phyloP scores from a whole-genome alignment of 1,284 basidiomycete species.

The Heterobasidion parviporum region DNA sequence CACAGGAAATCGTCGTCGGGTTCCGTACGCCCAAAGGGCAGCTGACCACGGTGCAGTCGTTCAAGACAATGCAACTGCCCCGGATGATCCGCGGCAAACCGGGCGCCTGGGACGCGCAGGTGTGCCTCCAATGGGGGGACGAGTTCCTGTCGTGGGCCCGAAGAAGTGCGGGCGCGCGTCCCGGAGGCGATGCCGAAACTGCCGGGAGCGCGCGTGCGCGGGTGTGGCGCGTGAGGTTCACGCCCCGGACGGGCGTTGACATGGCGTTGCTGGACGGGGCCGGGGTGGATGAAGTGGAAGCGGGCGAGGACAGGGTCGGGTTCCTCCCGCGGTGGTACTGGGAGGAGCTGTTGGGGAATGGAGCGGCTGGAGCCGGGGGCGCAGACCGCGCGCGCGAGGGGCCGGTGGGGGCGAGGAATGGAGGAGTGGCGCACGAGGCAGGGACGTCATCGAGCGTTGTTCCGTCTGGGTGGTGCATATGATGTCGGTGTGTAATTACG shows the following conservation, averaged over 20 bases:
- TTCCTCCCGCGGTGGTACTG: conserved; percentile 70
- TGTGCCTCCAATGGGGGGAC: conserved; percentile 72
- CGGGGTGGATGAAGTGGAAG: conserved; percentile 48
- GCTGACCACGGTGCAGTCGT: conserved; percentile 52
- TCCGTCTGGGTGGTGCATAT: not conserved
- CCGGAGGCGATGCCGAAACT: not conserved
- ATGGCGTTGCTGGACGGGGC: conserved; percentile 34
- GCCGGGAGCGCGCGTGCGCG: conserved; percentile 6
- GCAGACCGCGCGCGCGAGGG: not conserved
- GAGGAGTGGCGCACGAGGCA: not conserved
- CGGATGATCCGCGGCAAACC: conserved; percentile 68
- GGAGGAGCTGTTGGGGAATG: conserved; percentile 27
- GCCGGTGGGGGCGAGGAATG: too few species aligned
- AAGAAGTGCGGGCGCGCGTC: not conserved
- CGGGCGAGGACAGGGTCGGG: conserved; percentile 63
- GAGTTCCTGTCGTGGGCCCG: conserved; percentile 50
- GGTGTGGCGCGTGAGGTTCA: conserved; percentile 67
- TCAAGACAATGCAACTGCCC: conserved; percentile 67
- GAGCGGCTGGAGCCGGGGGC: too few species aligned
- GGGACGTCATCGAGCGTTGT: not conserved
- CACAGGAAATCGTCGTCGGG: conserved; percentile 81
- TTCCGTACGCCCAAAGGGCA: conserved; percentile 80
- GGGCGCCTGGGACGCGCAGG: conserved; percentile 69
- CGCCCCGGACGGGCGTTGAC: conserved; percentile 42
- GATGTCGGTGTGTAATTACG: not conserved